Percentiles rank a stretch among this genome's conserved stretches.
Conservation (phyloP, 148 eudicot species). For the Vaccinium corymbosum region DNA sequence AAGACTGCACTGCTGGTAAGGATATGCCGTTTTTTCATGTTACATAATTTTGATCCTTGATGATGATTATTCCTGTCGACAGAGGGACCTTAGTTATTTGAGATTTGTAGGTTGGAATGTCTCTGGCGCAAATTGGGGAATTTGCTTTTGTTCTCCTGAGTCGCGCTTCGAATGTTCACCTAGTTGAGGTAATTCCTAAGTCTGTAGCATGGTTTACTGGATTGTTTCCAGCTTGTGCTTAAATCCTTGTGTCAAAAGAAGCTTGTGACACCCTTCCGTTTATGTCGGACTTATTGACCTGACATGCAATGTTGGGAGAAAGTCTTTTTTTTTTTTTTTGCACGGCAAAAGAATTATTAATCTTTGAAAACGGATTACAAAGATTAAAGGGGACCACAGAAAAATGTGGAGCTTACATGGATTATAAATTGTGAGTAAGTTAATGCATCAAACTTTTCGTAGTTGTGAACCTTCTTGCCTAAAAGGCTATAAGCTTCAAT, state of each 20-base stretch:
- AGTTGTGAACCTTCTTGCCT: neutral
- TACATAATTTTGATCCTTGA: neutral
- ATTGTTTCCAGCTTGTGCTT: neutral
- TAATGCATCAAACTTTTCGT: neutral
- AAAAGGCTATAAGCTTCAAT: neutral
- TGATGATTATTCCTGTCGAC: neutral
- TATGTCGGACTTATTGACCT: neutral
- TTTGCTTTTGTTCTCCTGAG: conserved; percentile 96
- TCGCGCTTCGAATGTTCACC: conserved; percentile 96
- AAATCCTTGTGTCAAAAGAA: neutral
- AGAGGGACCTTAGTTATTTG: conserved; percentile 4
- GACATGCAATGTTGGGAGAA: neutral
- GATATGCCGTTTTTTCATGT: neutral
- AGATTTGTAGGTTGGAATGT: conserved; percentile 78
- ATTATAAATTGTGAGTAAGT: neutral
- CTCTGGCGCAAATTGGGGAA: conserved; percentile 92
- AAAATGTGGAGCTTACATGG: neutral
- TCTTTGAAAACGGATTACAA: too few species aligned
- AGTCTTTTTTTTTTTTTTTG: too few species aligned
- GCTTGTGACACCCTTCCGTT: neutral
- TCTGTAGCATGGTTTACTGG: neutral
- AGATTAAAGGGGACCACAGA: too few species aligned
- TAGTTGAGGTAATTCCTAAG: conserved; percentile 70
- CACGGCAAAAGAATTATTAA: too few species aligned
- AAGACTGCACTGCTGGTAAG: conserved; percentile 89